phyloP scores from a whole-genome alignment of 2,329 filamentous ascomycete genomes.

The Aureobasidium melanogenum region DNA sequence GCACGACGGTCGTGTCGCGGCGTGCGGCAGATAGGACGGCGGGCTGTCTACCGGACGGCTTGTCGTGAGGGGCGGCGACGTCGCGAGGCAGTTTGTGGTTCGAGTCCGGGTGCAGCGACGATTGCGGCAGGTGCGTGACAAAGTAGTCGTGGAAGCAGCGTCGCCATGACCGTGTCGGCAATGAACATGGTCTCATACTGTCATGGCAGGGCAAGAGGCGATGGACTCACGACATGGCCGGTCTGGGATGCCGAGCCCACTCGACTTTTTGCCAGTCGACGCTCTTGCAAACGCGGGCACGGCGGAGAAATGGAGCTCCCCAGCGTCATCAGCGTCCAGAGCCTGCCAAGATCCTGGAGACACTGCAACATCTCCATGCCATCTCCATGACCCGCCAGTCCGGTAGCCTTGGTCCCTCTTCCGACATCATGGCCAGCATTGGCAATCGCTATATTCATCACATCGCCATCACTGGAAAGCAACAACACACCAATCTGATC shows the following conservation, averaged over 20 bases:
- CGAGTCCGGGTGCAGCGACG: constrained; percentile 83
- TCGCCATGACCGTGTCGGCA: constrained; percentile 5
- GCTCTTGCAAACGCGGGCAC: neutral
- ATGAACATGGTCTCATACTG: constrained; percentile 6
- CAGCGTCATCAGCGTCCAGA: neutral
- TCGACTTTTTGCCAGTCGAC: neutral
- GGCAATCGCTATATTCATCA: neutral
- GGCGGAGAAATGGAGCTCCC: constrained; percentile 1
- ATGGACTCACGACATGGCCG: neutral
- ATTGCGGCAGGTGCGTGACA: constrained; percentile 88
- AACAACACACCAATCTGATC: neutral
- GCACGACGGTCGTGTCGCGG: constrained; percentile 86
- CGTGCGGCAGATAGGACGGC: constrained; percentile 29
- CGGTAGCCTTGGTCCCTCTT: neutral
- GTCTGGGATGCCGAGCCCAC: neutral
- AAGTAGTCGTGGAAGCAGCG: constrained; percentile 86
- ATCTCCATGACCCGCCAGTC: neutral
- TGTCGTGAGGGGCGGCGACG: constrained; percentile 67
- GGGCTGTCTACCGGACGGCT: constrained; percentile 27
- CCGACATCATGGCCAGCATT: too few relatives aligned
- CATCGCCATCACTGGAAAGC: neutral
- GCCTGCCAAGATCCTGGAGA: neutral
- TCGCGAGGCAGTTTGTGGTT: constrained; percentile 82
- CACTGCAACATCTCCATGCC: neutral
- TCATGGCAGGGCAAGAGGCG: neutral